Percentiles rank a stretch among this genome's conserved stretches.
Conservation (phyloP, 2,329 filamentous ascomycete species). For the Parasarocladium wereldwijsianum region DNA sequence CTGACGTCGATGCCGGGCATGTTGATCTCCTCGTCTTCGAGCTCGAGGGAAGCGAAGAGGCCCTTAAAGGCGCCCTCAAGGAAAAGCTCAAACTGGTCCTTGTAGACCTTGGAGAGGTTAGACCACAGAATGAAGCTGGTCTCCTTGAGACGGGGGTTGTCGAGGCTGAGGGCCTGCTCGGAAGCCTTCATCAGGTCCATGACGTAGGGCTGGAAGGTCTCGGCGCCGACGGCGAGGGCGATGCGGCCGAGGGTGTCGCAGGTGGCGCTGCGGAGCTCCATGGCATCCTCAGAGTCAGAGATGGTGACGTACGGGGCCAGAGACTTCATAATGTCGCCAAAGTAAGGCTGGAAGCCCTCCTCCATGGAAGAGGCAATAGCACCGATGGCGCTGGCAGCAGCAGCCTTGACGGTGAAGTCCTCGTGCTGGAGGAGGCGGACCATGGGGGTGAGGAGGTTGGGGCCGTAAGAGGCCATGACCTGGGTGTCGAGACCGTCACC, state of each 20-base stretch:
- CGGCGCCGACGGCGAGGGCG: conserved; percentile 70
- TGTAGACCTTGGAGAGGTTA: conserved; percentile 85
- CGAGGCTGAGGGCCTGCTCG: conserved; percentile 78
- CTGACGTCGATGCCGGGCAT: conserved; percentile 42
- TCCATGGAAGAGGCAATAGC: conserved; percentile 80
- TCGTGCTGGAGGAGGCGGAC: conserved; percentile 71
- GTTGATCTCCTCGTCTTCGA: conserved; percentile 79
- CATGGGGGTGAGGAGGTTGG: conserved; percentile 71
- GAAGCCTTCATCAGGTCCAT: conserved; percentile 81
- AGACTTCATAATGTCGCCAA: conserved; percentile 79
- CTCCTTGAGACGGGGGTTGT: conserved; percentile 82
- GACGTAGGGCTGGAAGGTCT: conserved; percentile 83
- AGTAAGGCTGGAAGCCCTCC: conserved; percentile 77
- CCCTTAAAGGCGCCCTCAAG: conserved; percentile 64
- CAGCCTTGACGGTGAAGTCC: conserved; percentile 79
- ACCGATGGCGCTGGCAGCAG: conserved; percentile 77
- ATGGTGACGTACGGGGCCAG: conserved; percentile 71
- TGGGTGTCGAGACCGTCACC: conserved; percentile 70
- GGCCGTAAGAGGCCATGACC: conserved; percentile 69
- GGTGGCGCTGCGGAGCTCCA: conserved; percentile 77
- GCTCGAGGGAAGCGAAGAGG: conserved; percentile 70
- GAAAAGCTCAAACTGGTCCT: conserved; percentile 67
- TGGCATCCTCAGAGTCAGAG: conserved; percentile 80
- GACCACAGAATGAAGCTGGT: conserved; percentile 97
- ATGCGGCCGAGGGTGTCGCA: conserved; percentile 91